Evolutionary conservation across 768 basidiomycete species (phyloP).

Genomic region (Leccinum uliginosum): DNA sequence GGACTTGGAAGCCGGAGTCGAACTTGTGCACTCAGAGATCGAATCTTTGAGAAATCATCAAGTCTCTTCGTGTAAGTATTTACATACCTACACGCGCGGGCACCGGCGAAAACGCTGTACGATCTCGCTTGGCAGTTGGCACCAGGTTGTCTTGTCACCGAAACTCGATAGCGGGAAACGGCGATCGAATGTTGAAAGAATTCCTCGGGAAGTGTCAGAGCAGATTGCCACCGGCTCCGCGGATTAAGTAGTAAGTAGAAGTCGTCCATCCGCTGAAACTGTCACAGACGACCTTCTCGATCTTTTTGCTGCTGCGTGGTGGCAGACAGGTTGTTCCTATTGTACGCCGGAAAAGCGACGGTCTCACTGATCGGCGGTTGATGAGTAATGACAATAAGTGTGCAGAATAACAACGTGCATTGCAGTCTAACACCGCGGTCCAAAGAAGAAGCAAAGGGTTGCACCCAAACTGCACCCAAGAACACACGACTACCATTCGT

Average conservation of each 20-base stretch:
- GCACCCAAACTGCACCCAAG: background rate
- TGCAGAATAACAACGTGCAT: constrained; percentile 19
- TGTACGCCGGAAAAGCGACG: constrained; percentile 21
- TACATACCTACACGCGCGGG: background rate
- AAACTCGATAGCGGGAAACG: background rate
- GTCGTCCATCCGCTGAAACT: background rate
- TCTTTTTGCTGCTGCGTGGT: constrained; percentile 1
- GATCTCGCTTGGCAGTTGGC: background rate
- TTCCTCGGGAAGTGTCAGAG: background rate
- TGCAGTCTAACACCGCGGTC: constrained; percentile 18
- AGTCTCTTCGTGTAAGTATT: background rate
- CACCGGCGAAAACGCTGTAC: background rate
- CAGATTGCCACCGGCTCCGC: background rate
- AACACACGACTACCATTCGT: constrained; percentile 38
- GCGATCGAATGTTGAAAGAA: background rate
- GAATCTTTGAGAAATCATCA: background rate
- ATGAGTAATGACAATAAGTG: constrained; percentile 21
- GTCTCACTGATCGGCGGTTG: constrained; percentile 9
- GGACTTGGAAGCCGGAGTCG: too few species aligned
- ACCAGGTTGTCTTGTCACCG: background rate
- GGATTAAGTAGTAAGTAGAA: background rate
- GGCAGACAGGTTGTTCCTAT: constrained; percentile 14
- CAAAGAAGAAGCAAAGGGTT: background rate
- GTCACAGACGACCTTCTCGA: background rate
- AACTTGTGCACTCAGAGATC: background rate